Evolutionary conservation across 2,329 filamentous ascomycete genomes (phyloP).

Genomic region (Cadophora sp.): DNA sequence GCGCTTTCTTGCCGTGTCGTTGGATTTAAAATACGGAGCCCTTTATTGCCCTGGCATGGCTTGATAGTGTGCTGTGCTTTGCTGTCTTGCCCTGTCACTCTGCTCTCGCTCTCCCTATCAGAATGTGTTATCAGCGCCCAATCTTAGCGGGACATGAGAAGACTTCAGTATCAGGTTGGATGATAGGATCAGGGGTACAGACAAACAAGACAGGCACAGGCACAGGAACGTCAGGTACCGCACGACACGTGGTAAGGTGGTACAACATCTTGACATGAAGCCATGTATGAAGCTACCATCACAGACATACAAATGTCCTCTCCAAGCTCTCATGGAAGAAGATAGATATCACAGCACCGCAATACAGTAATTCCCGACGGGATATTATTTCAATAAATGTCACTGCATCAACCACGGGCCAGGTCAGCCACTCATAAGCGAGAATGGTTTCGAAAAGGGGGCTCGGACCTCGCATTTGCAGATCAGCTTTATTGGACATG

Average conservation of each 20-base stretch:
- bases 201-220: too few relatives aligned
- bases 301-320: background rate
- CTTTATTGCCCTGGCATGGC: too few relatives aligned
- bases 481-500: conserved; percentile 7
- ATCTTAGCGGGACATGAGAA: conserved; percentile 18
- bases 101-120: background rate
- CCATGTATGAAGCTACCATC: background rate
- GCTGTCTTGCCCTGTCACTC: too few relatives aligned
- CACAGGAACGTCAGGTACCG: background rate
- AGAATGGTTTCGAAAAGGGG: conserved; percentile 18
- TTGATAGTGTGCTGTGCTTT: too few relatives aligned
- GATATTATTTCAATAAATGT: background rate
- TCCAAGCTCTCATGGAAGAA: background rate
- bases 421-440: conserved; percentile 17
- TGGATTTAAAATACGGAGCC: background rate
- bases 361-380: background rate
- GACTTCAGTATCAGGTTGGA: background rate
- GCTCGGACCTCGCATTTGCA: conserved; percentile 8
- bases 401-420: conserved; percentile 9
- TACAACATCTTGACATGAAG: background rate
- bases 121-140: background rate
- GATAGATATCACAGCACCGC: background rate
- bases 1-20: background rate
- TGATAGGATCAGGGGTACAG: conserved; percentile 1
- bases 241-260: conserved; percentile 2